phyloP scores from a whole-genome alignment of 805 yeast genomes.

The Metschnikowia similis region DNA sequence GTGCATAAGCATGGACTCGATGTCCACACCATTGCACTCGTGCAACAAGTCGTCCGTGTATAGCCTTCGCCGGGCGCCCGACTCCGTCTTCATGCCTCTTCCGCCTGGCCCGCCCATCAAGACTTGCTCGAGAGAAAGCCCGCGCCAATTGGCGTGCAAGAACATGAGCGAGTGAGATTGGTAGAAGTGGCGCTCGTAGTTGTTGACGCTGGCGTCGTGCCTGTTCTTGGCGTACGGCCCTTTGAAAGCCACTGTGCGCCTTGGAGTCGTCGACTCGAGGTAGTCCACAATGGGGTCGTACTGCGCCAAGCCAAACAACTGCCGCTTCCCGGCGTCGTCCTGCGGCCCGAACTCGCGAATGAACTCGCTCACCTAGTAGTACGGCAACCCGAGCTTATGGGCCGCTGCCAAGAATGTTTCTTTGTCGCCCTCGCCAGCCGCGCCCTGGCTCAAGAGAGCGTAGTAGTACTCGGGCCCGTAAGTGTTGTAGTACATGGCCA shows the following conservation, averaged over 20 bases:
- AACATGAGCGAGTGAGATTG: conserved; percentile 26
- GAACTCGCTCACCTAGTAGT: conserved; percentile 35
- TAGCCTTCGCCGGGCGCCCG: conserved; percentile 14
- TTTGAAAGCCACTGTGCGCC: not conserved
- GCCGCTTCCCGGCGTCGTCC: conserved; percentile 19
- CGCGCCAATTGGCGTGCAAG: conserved; percentile 39
- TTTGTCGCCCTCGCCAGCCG: conserved; percentile 42
- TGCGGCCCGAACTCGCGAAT: conserved; percentile 36
- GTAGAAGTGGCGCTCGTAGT: conserved; percentile 29
- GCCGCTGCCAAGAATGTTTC: conserved; percentile 42
- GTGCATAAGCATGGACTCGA: conserved; percentile 25
- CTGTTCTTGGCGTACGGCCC: conserved; percentile 19
- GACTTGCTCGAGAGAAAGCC: conserved; percentile 23
- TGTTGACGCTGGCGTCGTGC: conserved; percentile 19
- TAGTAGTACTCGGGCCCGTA: conserved; percentile 36
- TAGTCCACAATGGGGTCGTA: conserved; percentile 34
- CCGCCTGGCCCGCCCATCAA: conserved; percentile 23
- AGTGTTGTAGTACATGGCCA: conserved; percentile 36
- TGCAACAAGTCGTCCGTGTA: conserved; percentile 22
- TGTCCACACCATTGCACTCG: conserved; percentile 26
- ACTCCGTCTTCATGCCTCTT: conserved; percentile 22
- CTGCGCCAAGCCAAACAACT: conserved; percentile 35
- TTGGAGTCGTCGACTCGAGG: conserved; percentile 13
- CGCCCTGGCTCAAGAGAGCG: conserved; percentile 38
- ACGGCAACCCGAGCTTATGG: conserved; percentile 32